Evolutionary conservation across 805 yeast genomes (phyloP), one percentile per base, ranked within the genome.

Genomic region (Ogataea degrootiae): DNA sequence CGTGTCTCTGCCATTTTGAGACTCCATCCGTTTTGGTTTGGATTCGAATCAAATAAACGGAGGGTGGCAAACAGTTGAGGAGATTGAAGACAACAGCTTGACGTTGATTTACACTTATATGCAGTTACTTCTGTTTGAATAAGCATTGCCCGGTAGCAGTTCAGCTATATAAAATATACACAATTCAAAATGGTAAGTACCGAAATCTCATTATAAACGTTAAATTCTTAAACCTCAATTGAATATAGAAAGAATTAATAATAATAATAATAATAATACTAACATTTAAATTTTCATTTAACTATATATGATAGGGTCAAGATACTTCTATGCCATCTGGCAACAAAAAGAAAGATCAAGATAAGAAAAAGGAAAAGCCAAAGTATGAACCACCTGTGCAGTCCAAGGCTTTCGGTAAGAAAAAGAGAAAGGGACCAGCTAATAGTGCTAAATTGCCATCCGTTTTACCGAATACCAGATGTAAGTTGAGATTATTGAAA

Each of bases 321-420:
- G 66, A 64, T 53, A 65, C 69, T 41, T 65, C 69, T 17, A 53
- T 61, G 58, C 67, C 68, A 51, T 56, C 62, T 44, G 66, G 59
- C 58, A 58, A 51, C 54, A 63, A 55, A 51, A 65, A 60, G 60
- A 67, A 65, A 49, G 61, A 63, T 40, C 62, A 57, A 44, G 71
- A 67, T 45, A 65, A 66, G 65, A 83, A 83, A 71, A 82, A 83
- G 56, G 87, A 87, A 60, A 91, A 92, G 70, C 98, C 97, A 62
- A 92, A 91, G 74, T 94, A 92, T 69, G 99, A 94, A 70, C 98
- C 99, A 34, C 99, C 99, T 15, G 97, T 92, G 51, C 95, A 92
- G 69, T 85, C 96, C 6, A 56, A 56, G 42, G 83, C 91, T 56
- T 86, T 89, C 61, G 96, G 96, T 48, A 86, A 88, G 68, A 91